Evolutionary conservation across 2,329 filamentous ascomycete genomes (phyloP).

Genomic region (Parafenestella ontariensis): DNA sequence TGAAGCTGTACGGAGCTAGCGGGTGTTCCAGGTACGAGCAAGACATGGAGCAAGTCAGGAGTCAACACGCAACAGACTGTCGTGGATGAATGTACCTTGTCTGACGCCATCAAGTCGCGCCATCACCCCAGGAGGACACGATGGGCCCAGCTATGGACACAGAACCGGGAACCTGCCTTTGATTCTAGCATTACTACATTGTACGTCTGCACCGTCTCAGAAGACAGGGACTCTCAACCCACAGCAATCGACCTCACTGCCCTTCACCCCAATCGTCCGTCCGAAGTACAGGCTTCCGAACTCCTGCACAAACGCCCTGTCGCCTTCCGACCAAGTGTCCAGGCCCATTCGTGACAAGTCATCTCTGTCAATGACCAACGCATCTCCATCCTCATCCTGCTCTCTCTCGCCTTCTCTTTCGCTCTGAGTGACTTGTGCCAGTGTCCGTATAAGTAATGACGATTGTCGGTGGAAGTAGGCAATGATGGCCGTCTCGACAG

Average conservation of each 20-base stretch:
- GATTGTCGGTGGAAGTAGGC: slow-evolving; percentile 84
- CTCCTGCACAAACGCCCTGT: slow-evolving; percentile 72
- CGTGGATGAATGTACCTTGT: not conserved
- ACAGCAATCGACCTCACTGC: slow-evolving; percentile 76
- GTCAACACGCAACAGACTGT: not conserved
- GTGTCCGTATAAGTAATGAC: slow-evolving; percentile 66
- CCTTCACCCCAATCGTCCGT: slow-evolving; percentile 67
- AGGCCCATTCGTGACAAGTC: slow-evolving; percentile 76
- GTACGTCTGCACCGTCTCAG: slow-evolving; percentile 15
- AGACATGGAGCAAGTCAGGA: not conserved
- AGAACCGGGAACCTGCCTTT: slow-evolving; percentile 8
- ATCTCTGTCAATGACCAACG: slow-evolving; percentile 66
- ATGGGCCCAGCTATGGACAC: not conserved
- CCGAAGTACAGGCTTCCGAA: slow-evolving; percentile 71
- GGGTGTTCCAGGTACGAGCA: not conserved
- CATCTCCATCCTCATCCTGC: slow-evolving; percentile 27
- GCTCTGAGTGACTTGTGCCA: slow-evolving; percentile 68
- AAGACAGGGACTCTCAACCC: slow-evolving; percentile 65
- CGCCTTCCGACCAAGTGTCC: slow-evolving; percentile 76
- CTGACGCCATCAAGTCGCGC: not conserved
- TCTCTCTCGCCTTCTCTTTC: slow-evolving; percentile 52
- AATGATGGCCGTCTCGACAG: slow-evolving; percentile 72
- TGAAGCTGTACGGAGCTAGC: not conserved
- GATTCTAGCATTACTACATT: not conserved
- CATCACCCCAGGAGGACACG: not conserved